Percentiles rank a stretch among this genome's conserved stretches.
phyloP scores from a whole-genome alignment of 495 filamentous ascomycete species.

The Penicillium chermesinum region DNA sequence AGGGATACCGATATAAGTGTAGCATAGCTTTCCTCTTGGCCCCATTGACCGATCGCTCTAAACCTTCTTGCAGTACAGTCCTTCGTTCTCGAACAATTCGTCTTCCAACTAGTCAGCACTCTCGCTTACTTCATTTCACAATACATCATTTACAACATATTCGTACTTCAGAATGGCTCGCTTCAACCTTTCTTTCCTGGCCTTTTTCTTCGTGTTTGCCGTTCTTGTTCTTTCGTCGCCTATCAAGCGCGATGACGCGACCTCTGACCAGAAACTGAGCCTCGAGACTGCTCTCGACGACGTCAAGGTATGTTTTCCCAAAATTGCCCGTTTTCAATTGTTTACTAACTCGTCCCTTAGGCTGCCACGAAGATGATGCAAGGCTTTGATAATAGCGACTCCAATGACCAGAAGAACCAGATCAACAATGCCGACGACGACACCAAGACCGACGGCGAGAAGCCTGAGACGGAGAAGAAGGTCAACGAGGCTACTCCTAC shows the following conservation, averaged over 20 bases:
- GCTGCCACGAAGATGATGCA: slow-evolving; percentile 17
- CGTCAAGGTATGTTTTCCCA: slow-evolving; percentile 16
- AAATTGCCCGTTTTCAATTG: background rate
- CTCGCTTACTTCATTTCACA: slow-evolving; percentile 9
- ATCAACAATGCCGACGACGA: background rate
- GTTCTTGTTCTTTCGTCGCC: slow-evolving; percentile 29
- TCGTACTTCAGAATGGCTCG: slow-evolving; percentile 32
- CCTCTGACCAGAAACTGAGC: background rate
- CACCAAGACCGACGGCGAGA: slow-evolving; percentile 6
- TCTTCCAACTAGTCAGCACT: slow-evolving; percentile 11
- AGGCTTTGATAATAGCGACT: slow-evolving; percentile 6
- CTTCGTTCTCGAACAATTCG: slow-evolving; percentile 8
- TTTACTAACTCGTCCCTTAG: slow-evolving; percentile 4
- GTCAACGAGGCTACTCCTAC: slow-evolving; percentile 4
- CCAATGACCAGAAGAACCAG: slow-evolving; percentile 16
- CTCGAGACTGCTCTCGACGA: slow-evolving; percentile 14
- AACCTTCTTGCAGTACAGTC: no score
- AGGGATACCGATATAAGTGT: slow-evolving; percentile 2
- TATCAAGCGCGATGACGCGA: slow-evolving; percentile 18
- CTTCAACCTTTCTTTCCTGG: slow-evolving; percentile 29
- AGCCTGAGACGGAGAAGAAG: slow-evolving; percentile 3
- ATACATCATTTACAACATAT: slow-evolving; percentile 8
- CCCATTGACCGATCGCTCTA: no score
- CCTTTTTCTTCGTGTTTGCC: slow-evolving; percentile 30
- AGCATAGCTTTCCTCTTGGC: background rate